Evolutionary conservation across 768 basidiomycete species (phyloP).

Genomic region (Lactifluus piperatus): DNA sequence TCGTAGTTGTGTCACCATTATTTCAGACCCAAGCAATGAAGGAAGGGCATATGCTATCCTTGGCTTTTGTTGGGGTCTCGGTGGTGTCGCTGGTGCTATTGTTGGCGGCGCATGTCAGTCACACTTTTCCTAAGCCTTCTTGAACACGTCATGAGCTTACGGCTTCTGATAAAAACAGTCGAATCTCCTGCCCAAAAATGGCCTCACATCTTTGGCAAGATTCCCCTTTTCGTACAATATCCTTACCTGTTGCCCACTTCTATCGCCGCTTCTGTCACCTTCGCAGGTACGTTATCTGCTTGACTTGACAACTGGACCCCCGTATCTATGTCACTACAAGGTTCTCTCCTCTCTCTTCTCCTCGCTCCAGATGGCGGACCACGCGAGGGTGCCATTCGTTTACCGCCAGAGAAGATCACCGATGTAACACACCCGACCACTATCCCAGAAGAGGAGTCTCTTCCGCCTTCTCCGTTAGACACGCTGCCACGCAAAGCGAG

Average conservation of each 20-base stretch:
- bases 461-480: constrained; percentile 37
- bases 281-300: constrained; percentile 44
- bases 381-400: constrained; percentile 73
- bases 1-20: constrained; percentile 73
- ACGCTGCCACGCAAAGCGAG: constrained; percentile 4
- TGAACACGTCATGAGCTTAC: constrained; percentile 7
- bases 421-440: constrained; percentile 33
- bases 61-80: constrained; percentile 94
- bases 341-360: constrained; percentile 83
- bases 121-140: neutral
- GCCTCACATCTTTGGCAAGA: constrained; percentile 60
- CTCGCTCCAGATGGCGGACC: constrained; percentile 88
- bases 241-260: constrained; percentile 89
- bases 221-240: constrained; percentile 62
- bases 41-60: constrained; percentile 90
- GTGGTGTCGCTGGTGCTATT: constrained; percentile 86
- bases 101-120: constrained; percentile 74
- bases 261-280: constrained; percentile 67
- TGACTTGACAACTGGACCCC: neutral
- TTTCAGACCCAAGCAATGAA: constrained; percentile 91
- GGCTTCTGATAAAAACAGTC: constrained; percentile 36
- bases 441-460: constrained; percentile 58
- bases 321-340: constrained; percentile 30
- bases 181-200: constrained; percentile 83
- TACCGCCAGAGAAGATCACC: constrained; percentile 64